phyloP scores from a whole-genome alignment of 2,329 filamentous ascomycete genomes.

The Monosporascus sp. region DNA sequence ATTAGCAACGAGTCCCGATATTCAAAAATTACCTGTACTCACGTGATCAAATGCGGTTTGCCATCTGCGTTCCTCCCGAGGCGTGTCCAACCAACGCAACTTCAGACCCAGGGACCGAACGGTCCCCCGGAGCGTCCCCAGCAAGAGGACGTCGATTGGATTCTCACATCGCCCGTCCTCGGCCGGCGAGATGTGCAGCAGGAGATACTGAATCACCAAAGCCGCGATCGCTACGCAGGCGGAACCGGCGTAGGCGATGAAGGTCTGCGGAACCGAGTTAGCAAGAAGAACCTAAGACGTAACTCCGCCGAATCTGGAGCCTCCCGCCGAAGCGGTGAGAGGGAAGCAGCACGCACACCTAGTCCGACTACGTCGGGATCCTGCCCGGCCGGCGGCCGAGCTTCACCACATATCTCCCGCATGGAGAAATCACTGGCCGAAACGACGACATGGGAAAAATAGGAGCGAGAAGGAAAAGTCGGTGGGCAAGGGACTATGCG shows the following conservation, averaged over 20 bases:
- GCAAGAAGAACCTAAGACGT: neutral
- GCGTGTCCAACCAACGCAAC: conserved; percentile 5
- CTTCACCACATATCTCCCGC: conserved; percentile 18
- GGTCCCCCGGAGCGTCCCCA: conserved; percentile 14
- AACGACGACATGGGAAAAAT: conserved; percentile 14
- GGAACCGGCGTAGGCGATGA: conserved; percentile 18
- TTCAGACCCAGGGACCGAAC: conserved; percentile 12
- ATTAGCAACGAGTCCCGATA: conserved; percentile 4
- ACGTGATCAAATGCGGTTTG: conserved; percentile 16
- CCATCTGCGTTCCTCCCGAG: conserved; percentile 5
- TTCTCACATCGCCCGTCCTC: conserved; percentile 9
- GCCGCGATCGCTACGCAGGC: conserved; percentile 15
- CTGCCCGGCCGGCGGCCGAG: conserved; percentile 15
- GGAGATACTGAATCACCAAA: conserved; percentile 18
- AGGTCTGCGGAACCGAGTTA: conserved; percentile 8
- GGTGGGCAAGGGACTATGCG: conserved; percentile 6
- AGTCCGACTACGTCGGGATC: conserved; percentile 18
- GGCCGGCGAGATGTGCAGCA: conserved; percentile 13
- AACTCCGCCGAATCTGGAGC: neutral
- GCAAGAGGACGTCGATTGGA: conserved; percentile 16
- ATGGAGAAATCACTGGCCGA: conserved; percentile 15
- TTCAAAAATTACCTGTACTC: conserved; percentile 1
- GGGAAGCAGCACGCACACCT: conserved; percentile 10
- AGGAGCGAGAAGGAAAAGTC: conserved; percentile 2
- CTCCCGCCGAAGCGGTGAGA: neutral